Conservation (phyloP, 2,329 filamentous ascomycete genomes). For the Colletotrichum lini region DNA sequence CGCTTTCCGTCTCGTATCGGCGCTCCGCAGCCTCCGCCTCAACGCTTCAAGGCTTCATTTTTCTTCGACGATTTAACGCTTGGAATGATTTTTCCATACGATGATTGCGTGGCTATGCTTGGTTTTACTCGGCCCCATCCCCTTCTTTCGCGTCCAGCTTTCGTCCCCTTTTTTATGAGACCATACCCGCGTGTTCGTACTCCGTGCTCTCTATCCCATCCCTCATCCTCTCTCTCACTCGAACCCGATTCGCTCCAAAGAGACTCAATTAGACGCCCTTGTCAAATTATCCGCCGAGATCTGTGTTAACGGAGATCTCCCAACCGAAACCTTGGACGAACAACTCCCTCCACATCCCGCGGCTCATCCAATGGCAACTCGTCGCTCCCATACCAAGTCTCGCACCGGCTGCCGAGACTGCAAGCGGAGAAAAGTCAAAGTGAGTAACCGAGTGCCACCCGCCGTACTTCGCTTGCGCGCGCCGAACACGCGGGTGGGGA, state of each 20-base stretch:
- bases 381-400: constrained; percentile 53
- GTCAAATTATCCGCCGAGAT: not conserved
- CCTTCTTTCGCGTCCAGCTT: not conserved
- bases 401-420: constrained; percentile 51
- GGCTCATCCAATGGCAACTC: constrained; percentile 33
- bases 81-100: not conserved
- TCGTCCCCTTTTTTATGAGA: constrained; percentile 10
- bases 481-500: constrained; percentile 19
- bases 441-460: constrained; percentile 37
- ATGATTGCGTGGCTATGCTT: not conserved
- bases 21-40: not conserved
- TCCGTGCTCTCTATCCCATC: not conserved
- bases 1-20: constrained; percentile 20
- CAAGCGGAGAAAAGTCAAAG: constrained; percentile 53
- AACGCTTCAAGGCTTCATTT: not conserved
- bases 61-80: constrained; percentile 11
- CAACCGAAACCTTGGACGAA: constrained; percentile 14
- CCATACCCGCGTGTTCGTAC: constrained; percentile 33
- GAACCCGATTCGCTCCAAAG: not conserved
- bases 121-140: not conserved
- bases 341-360: not conserved
- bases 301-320: not conserved
- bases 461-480: not conserved
- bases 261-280: not conserved
- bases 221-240: not conserved